phyloP scores from a whole-genome alignment of 2,329 filamentous ascomycete species.

The Emydomyces testavorans region DNA sequence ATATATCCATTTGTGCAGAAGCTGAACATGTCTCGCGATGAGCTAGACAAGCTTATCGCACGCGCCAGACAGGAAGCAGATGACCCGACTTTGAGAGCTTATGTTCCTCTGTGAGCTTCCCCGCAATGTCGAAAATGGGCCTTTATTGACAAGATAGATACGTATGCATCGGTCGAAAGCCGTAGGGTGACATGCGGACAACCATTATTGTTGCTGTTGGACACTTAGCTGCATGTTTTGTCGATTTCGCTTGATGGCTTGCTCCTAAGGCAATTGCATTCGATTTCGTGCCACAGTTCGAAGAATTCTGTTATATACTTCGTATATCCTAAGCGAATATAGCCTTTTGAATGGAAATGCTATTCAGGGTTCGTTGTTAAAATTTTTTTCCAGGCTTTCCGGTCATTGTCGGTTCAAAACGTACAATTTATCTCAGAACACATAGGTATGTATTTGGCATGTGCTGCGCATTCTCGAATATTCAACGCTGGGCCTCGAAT shows the following conservation, averaged over 20 bases:
- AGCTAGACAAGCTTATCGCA: conserved; percentile 29
- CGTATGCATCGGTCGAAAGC: conserved; percentile 34
- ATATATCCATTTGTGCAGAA: conserved; percentile 37
- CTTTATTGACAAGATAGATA: conserved; percentile 27
- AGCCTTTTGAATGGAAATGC: background rate
- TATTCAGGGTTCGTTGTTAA: too few relatives aligned
- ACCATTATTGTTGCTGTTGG: background rate
- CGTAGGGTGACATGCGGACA: conserved; percentile 13
- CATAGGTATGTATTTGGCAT: background rate
- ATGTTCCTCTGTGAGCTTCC: conserved; percentile 35
- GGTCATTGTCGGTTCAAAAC: background rate
- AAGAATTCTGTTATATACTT: conserved; percentile 1
- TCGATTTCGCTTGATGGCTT: background rate
- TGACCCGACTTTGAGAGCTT: conserved; percentile 31
- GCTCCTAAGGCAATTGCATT: background rate
- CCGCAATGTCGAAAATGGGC: background rate
- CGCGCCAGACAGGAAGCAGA: conserved; percentile 31
- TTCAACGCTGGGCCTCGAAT: background rate
- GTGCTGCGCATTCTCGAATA: background rate
- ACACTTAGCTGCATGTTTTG: background rate
- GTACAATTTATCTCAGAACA: too few relatives aligned
- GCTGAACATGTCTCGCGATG: conserved; percentile 31
- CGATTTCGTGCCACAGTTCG: background rate
- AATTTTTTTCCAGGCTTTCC: background rate
- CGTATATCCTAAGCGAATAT: background rate